phyloP scores from a whole-genome alignment of 306 rosid genomes.

The Sphenostylis stenocarpa region DNA sequence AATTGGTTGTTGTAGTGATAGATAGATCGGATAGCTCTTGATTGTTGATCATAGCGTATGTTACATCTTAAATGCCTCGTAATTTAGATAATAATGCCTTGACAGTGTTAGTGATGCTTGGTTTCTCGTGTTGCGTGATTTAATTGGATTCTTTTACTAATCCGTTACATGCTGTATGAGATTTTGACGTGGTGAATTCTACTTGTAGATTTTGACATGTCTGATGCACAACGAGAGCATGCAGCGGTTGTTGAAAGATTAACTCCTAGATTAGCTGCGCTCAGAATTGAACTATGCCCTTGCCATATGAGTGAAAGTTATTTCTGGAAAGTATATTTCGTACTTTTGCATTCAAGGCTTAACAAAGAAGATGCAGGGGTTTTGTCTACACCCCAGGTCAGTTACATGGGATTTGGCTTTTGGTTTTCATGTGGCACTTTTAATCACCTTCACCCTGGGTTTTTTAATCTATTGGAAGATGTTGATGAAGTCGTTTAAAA shows the following conservation, averaged over 20 bases:
- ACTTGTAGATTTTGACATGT: conserved; percentile 80
- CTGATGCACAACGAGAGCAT: conserved; percentile 76
- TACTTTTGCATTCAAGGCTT: conserved; percentile 90
- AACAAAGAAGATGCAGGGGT: conserved; percentile 76
- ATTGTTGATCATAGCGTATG: neutral
- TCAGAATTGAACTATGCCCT: conserved; percentile 92
- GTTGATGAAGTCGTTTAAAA: conserved; percentile 4
- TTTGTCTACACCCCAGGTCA: conserved; percentile 83
- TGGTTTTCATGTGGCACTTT: neutral
- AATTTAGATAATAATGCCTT: neutral
- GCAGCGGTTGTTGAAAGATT: conserved; percentile 66
- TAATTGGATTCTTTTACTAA: neutral
- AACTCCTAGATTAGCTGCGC: conserved; percentile 90
- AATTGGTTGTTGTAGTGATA: neutral
- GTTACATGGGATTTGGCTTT: conserved; percentile 20
- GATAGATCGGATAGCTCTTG: neutral
- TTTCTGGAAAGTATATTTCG: conserved; percentile 98
- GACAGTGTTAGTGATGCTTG: neutral
- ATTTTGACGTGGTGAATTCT: conserved; percentile 26
- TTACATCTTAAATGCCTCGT: neutral
- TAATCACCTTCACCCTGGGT: neutral
- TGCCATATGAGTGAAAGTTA: conserved; percentile 92
- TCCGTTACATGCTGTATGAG: neutral
- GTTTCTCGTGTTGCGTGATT: neutral
- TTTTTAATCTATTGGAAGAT: neutral